Evolutionary conservation across 2,329 filamentous ascomycete genomes (phyloP).

Genomic region (Aspergillus hiratsukae): DNA sequence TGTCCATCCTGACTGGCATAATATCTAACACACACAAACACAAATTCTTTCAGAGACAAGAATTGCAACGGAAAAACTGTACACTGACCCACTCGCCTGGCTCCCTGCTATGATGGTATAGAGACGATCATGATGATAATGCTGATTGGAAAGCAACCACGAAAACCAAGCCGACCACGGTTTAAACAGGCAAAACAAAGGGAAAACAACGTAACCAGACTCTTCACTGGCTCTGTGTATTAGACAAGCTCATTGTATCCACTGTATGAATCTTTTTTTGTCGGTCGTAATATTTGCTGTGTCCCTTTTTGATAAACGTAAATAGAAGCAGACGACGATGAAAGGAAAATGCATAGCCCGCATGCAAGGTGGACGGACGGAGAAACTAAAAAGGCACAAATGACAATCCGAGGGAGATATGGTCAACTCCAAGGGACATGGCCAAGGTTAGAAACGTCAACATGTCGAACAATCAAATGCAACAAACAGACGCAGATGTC

Average conservation of each 20-base stretch:
- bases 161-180: constrained; percentile 12
- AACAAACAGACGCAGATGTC: constrained; percentile 10
- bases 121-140: constrained; percentile 15
- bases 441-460: constrained; percentile 6
- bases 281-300: constrained; percentile 1
- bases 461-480: constrained; percentile 6
- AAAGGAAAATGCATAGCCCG: constrained; percentile 2
- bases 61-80: constrained; percentile 11
- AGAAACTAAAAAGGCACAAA: constrained; percentile 1
- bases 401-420: constrained; percentile 1
- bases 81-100: constrained; percentile 22
- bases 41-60: constrained; percentile 8
- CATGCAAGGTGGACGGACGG: constrained; percentile 1
- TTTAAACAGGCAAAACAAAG: constrained; percentile 8
- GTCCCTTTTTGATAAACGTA: neutral
- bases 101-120: constrained; percentile 28
- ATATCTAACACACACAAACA: constrained; percentile 13
- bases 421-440: neutral
- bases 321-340: neutral
- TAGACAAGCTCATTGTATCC: neutral
- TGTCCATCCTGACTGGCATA: constrained; percentile 13
- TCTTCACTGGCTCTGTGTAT: constrained; percentile 2
- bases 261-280: neutral
- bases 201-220: constrained; percentile 1
- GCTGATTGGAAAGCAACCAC: constrained; percentile 17